phyloP scores from a whole-genome alignment of 2,329 filamentous ascomycete species.

The Emergomyces orientalis region DNA sequence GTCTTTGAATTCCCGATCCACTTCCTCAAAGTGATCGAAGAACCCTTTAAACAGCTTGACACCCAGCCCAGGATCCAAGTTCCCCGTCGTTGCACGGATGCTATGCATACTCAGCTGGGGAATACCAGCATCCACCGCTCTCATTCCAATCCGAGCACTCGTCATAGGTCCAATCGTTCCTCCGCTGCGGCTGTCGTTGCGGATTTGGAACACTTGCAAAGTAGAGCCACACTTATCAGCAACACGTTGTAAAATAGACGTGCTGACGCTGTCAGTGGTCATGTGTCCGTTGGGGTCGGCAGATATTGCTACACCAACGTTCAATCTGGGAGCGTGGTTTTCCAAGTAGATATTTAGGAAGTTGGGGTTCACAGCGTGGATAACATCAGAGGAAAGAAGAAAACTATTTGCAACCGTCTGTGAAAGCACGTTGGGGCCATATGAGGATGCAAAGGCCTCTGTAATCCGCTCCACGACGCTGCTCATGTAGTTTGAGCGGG shows the following conservation, averaged over 20 bases:
- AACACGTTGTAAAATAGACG: constrained; percentile 67
- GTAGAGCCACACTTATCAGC: constrained; percentile 63
- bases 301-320: constrained; percentile 72
- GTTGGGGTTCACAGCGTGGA: constrained; percentile 89
- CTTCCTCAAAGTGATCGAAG: constrained; percentile 72
- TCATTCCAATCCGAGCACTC: constrained; percentile 67
- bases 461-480: constrained; percentile 70
- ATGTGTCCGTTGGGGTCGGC: constrained; percentile 88
- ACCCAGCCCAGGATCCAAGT: constrained; percentile 75
- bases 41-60: constrained; percentile 85
- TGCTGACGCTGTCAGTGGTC: constrained; percentile 84
- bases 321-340: constrained; percentile 77
- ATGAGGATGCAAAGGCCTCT: constrained; percentile 47
- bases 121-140: constrained; percentile 78
- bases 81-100: constrained; percentile 78
- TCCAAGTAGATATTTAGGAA: constrained; percentile 76
- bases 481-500: constrained; percentile 78
- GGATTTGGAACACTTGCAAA: constrained; percentile 85
- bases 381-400: constrained; percentile 85
- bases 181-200: constrained; percentile 81
- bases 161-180: constrained; percentile 94
- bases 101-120: constrained; percentile 92
- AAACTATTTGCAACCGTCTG: constrained; percentile 88
- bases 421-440: constrained; percentile 52
- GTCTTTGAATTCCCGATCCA: constrained; percentile 65